phyloP scores from a whole-genome alignment of 106 monocot genomes.

The Hemerocallis citrina region DNA sequence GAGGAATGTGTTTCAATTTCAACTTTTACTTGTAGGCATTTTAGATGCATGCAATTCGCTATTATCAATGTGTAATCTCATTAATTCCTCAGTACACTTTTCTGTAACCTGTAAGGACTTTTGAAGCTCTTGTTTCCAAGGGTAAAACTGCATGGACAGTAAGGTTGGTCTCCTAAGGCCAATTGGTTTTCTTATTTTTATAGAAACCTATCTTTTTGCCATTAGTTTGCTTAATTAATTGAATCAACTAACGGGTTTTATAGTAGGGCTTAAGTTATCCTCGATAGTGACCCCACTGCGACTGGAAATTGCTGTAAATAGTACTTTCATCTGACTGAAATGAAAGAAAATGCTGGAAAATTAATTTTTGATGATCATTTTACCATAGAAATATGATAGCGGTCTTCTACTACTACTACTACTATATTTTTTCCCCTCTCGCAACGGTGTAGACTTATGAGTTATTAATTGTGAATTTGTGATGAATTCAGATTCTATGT shows the following conservation, averaged over 20 bases:
- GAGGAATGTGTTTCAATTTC: neutral
- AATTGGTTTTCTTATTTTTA: neutral
- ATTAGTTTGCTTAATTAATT: neutral
- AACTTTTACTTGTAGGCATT: neutral
- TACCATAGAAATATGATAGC: too few species aligned
- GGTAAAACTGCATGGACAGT: neutral
- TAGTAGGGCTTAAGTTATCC: neutral
- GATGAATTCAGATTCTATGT: slow-evolving; percentile 60
- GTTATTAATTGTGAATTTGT: too few species aligned
- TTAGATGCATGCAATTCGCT: neutral
- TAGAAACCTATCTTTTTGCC: neutral
- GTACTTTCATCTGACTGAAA: too few species aligned
- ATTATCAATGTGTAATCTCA: too few species aligned
- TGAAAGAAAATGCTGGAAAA: too few species aligned
- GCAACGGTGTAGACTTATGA: too few species aligned
- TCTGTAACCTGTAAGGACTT: neutral
- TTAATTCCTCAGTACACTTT: neutral
- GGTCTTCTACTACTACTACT: too few species aligned
- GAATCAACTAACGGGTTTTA: neutral
- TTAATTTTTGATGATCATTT: too few species aligned
- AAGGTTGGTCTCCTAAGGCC: neutral
- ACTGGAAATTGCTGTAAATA: too few species aligned
- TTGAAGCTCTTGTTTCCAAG: neutral
- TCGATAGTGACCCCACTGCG: neutral
- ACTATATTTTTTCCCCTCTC: too few species aligned